Evolutionary conservation across 2,329 filamentous ascomycete genomes (phyloP).

Genomic region (Aspergillus clavatus): DNA sequence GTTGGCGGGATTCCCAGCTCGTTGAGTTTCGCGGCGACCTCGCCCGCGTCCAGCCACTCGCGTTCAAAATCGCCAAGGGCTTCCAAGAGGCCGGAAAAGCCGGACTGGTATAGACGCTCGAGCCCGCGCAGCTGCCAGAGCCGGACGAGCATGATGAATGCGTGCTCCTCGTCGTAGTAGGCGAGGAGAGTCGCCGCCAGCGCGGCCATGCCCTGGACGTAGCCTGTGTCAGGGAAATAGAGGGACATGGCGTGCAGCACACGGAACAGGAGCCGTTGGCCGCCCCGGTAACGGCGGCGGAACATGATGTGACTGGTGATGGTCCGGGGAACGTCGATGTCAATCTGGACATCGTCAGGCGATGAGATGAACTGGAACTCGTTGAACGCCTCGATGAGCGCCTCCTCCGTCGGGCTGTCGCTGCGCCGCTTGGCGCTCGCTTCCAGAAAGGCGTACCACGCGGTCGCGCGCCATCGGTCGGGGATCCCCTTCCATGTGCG

Average conservation of each 20-base stretch:
- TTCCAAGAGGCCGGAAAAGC: slow-evolving; percentile 81
- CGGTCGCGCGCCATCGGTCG: slow-evolving; percentile 86
- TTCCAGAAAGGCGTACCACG: slow-evolving; percentile 90
- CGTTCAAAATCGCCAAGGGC: slow-evolving; percentile 80
- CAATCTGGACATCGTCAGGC: slow-evolving; percentile 92
- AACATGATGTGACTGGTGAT: slow-evolving; percentile 98
- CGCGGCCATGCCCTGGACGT: slow-evolving; percentile 97
- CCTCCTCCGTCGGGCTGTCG: slow-evolving; percentile 61
- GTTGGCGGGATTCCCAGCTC: slow-evolving; percentile 79
- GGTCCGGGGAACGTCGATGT: slow-evolving; percentile 91
- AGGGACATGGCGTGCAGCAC: slow-evolving; percentile 88
- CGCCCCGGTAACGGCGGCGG: slow-evolving; percentile 80
- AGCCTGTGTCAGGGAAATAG: slow-evolving; percentile 85
- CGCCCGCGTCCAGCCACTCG: slow-evolving; percentile 72
- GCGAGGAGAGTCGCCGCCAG: slow-evolving; percentile 87
- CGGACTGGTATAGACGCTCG: slow-evolving; percentile 74
- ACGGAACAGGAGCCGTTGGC: slow-evolving; percentile 84
- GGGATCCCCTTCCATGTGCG: slow-evolving; percentile 98
- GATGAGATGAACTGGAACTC: slow-evolving; percentile 68
- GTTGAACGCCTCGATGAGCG: slow-evolving; percentile 68
- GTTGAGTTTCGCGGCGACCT: slow-evolving; percentile 71
- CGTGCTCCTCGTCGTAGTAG: slow-evolving; percentile 92
- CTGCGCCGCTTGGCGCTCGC: slow-evolving; percentile 65
- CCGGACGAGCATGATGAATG: slow-evolving; percentile 94
- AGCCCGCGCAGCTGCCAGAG: slow-evolving; percentile 87